phyloP scores from a whole-genome alignment of 1,284 basidiomycete species.

The Marasmius sp. region DNA sequence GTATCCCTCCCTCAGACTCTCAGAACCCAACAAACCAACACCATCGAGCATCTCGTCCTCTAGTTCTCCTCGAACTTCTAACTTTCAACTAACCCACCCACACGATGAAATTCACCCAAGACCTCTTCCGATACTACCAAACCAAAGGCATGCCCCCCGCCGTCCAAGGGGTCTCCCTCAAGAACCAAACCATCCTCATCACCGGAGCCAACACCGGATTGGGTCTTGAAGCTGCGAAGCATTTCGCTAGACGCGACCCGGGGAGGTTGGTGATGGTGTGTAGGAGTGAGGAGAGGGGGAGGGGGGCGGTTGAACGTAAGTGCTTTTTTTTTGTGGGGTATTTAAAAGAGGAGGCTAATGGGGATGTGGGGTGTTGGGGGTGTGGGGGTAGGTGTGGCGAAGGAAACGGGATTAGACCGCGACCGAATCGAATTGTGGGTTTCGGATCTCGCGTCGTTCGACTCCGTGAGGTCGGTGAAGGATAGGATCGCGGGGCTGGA shows the following conservation, averaged over 20 bases:
- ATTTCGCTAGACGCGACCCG: conserved; percentile 32
- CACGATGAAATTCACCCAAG: too few species aligned
- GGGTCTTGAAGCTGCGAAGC: conserved; percentile 32
- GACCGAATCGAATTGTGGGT: conserved; percentile 32
- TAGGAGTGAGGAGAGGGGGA: conserved; percentile 24
- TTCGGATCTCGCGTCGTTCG: conserved; percentile 37
- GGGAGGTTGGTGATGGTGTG: conserved; percentile 28
- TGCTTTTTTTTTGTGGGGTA: neutral
- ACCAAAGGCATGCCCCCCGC: neutral
- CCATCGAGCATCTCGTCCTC: too few species aligned
- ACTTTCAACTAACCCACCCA: too few species aligned
- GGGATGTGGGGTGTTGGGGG: too few species aligned
- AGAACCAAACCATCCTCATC: conserved; percentile 30
- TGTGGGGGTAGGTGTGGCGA: conserved; percentile 29
- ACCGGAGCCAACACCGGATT: conserved; percentile 34
- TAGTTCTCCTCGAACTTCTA: too few species aligned
- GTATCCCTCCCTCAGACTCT: too few species aligned
- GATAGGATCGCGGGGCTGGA: conserved; percentile 34
- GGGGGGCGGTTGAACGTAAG: neutral
- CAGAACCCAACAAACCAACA: too few species aligned
- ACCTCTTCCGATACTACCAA: neutral
- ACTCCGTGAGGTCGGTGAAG: conserved; percentile 36
- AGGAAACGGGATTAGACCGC: conserved; percentile 29
- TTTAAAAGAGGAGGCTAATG: too few species aligned
- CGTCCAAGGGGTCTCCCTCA: conserved; percentile 22